Evolutionary conservation across 1,284 basidiomycete species (phyloP).

Genomic region (Fomitopsis schrenkii): DNA sequence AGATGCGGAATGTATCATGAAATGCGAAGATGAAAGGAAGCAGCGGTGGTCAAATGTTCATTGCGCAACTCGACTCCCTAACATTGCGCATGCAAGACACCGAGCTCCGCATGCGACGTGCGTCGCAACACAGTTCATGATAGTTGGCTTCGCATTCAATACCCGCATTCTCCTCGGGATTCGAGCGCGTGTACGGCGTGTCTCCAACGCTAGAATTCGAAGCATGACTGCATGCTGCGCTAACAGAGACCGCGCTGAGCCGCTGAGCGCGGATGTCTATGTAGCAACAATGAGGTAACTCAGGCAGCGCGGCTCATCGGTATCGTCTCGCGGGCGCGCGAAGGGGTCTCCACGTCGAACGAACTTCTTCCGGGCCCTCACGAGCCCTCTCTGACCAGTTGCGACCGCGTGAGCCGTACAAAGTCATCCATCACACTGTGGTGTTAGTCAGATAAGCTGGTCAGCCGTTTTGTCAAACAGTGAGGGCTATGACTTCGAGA

Average conservation of each 20-base stretch:
- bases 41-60: background rate
- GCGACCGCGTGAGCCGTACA: background rate
- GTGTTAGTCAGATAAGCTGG: too few relatives aligned
- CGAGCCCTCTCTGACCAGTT: background rate
- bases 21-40: background rate
- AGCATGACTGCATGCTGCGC: background rate
- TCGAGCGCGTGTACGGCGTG: background rate
- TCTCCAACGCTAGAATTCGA: background rate
- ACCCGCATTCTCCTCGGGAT: background rate
- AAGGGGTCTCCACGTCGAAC: background rate
- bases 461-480: too few relatives aligned
- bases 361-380: background rate
- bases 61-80: background rate
- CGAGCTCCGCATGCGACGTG: background rate
- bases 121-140: background rate
- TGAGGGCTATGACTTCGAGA: too few relatives aligned
- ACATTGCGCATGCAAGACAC: background rate
- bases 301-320: background rate
- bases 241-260: too few relatives aligned
- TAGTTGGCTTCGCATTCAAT: background rate
- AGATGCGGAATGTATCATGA: background rate
- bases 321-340: background rate
- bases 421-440: too few relatives aligned
- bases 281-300: background rate
- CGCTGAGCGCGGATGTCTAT: background rate